Conservation (phyloP, 2,329 filamentous ascomycete species). For the Epicoccum nigrum region DNA sequence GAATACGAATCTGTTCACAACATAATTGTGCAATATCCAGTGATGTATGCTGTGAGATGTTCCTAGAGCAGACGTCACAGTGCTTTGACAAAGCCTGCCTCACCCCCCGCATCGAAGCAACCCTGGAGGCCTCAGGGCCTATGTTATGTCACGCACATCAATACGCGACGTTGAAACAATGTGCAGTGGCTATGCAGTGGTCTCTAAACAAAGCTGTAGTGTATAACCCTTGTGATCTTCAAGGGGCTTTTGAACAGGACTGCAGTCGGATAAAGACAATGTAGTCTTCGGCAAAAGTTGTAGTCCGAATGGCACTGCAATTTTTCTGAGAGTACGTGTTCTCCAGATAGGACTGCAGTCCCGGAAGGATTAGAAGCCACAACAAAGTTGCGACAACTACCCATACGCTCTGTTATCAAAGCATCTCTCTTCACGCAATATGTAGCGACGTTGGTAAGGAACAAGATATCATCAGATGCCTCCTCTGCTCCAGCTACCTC, state of each 20-base stretch:
- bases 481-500: constrained; percentile 71
- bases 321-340: too few relatives aligned
- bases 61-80: too few relatives aligned
- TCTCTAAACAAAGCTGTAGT: too few relatives aligned
- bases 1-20: neutral
- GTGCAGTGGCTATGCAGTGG: neutral
- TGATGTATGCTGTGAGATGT: neutral
- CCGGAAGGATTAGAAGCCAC: too few relatives aligned
- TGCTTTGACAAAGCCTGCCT: too few relatives aligned
- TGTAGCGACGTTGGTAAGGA: constrained; percentile 73
- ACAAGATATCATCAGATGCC: constrained; percentile 64
- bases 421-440: constrained; percentile 22
- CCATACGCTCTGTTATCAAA: neutral
- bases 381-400: neutral
- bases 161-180: constrained; percentile 3
- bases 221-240: too few relatives aligned
- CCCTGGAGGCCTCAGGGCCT: neutral
- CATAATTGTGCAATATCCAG: too few relatives aligned
- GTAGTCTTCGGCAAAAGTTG: too few relatives aligned
- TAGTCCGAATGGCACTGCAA: too few relatives aligned
- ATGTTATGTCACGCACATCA: neutral
- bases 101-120: constrained; percentile 8
- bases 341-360: too few relatives aligned
- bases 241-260: too few relatives aligned
- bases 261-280: too few relatives aligned